phyloP scores from a whole-genome alignment of 495 filamentous ascomycete species.

The Sordaria brevicollis region DNA sequence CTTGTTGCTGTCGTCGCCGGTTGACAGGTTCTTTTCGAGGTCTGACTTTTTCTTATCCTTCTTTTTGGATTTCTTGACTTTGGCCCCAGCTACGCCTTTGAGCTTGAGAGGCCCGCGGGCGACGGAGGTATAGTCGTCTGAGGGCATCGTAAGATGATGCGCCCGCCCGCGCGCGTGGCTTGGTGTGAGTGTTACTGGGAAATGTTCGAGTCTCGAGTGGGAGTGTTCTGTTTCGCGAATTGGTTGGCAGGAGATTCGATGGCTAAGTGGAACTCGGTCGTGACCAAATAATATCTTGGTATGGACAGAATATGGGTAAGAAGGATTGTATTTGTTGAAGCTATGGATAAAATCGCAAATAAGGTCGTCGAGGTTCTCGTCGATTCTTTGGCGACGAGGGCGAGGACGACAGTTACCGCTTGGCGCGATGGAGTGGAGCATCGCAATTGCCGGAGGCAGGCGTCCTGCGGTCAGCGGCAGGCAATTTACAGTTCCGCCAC shows the following conservation, averaged over 20 bases:
- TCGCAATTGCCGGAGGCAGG: not conserved
- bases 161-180: not conserved
- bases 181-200: not conserved
- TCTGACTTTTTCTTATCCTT: conserved; percentile 40
- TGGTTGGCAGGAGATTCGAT: not conserved
- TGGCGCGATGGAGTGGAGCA: not conserved
- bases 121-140: conserved; percentile 60
- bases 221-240: not conserved
- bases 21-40: conserved; percentile 28
- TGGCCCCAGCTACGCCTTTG: conserved; percentile 51
- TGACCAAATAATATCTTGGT: not conserved
- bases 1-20: conserved; percentile 3
- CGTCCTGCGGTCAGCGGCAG: not conserved
- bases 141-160: conserved; percentile 32
- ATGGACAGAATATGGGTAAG: not conserved
- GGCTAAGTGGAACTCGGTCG: not conserved
- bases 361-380: not conserved
- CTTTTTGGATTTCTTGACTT: conserved; percentile 48
- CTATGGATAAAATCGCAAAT: not conserved
- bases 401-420: not conserved
- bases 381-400: not conserved
- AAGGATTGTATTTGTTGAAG: not conserved
- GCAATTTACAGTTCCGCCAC: not conserved
- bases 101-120: conserved; percentile 65
- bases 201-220: not conserved